Base-by-base conservation (phyloP, 1,284 basidiomycete genomes). In the Apiotrichum laibachii region DNA sequence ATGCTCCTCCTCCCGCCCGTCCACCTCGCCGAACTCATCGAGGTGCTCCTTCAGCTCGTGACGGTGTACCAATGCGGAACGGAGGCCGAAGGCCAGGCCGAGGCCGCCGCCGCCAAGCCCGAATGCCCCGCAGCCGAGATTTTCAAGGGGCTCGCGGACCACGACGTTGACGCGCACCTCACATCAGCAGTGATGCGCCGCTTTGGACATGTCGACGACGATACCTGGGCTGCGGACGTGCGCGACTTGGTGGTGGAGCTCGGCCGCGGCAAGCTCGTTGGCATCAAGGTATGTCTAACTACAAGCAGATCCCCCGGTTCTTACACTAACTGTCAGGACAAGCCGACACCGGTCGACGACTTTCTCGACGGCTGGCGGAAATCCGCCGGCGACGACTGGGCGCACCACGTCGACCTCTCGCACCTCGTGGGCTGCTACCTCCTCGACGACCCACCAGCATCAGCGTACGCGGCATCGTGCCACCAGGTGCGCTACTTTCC, bases 341-440 rank as follows among this genome's bases (percentile, higher is more conserved):
- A 54, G 21, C 59, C 54, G 35, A 48, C 55, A 43, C 26, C 54
- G 56, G 1, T 81, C 84, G 79, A 81, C 15, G 79, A 80, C 1
- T 86, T 93, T 58, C 56, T 90, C 37, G 65, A 67, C 0, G 82
- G 82, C 57, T 95, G 92, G 92, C 84, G 82, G 57, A 71, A 74
- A 0, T 80, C 82, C 6, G 86, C 90, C 0, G 89, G 90, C 0
- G 89, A 92, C 66, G 82, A 83, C 4, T 94, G 90, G 69, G 82
- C 83, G 49, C 74, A 81, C 1, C 60, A 77, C 1, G 84, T 88
- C 19, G 80, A 84, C 33, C 70, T 93, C 2, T 66, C 78, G 2
- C 75, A 40, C 50, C 59, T 62, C 33, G 63, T 89, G 88, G 90
- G 89, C 48, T 88, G 89, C 75, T 89, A 85, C 74, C 80, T 92